Base-by-base conservation (phyloP, 2,329 filamentous ascomycete species). In the Penicillium aurantiogriseum region DNA sequence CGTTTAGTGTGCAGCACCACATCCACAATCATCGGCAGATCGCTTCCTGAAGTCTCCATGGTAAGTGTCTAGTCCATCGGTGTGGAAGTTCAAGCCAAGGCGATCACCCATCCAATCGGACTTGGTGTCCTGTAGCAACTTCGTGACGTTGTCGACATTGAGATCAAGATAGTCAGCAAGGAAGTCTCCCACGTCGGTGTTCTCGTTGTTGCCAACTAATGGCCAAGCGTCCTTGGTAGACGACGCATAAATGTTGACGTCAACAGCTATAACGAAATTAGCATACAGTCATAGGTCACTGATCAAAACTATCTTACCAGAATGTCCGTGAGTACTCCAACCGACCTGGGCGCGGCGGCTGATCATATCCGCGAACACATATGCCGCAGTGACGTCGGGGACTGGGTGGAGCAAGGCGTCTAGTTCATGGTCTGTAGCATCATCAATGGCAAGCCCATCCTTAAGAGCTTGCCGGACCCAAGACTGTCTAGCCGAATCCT, bases 241-340 rank as follows among this genome's bases (percentile, higher is more conserved):
- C 0, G 89, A 92, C 51, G 90, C 88, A 77, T 97, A 99, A 64
- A 99, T 91, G 74, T 99, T 99, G 48, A 99, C 94, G 71, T 99
- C 94, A 8, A 94, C 92, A 51, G 88, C 94, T 71, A 70, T 69
- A 29, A 42, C n/a, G 19, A 38, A 42, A 48, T 62, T 50, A 67
- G 59, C 39, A 47, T 44, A 21, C 60, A 52, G 51, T 43, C 39
- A 21, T 45, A 27, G 2, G 31, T 45, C 23, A 42, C 15, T 33
- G 31, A 2, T 35, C 31, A 27, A 35, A 29, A 21, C 17, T 36
- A 27, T 59, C 67, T 62, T 71, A 79, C 77, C 76, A 21, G 88
- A 89, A 77, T 99, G 94, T 29, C 94, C 94, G 73, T 97, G 93
- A 0, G 92, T 96, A 62, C 85, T 88, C 94, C 94, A 99, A 15